Conservation (phyloP, 805 yeast species). For the Lachancea lanzarotensis region DNA sequence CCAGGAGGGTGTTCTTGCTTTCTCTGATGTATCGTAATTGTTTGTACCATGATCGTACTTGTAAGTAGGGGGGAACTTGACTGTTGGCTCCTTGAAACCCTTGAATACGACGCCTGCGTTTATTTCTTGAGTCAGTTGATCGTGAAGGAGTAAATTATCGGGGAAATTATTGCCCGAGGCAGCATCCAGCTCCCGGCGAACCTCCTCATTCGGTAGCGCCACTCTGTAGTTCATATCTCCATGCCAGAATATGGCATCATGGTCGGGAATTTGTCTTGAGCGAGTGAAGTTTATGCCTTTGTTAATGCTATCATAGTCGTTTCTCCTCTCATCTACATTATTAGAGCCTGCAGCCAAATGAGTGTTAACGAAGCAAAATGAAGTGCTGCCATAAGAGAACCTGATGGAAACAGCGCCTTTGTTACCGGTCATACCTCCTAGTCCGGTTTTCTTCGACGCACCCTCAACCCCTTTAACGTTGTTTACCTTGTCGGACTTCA, state of each 20-base stretch:
- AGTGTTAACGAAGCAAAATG: slow-evolving; percentile 79
- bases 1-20: slow-evolving; percentile 93
- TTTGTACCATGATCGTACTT: slow-evolving; percentile 83
- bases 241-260: slow-evolving; percentile 81
- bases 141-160: slow-evolving; percentile 51
- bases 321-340: slow-evolving; percentile 77
- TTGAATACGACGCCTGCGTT: slow-evolving; percentile 64
- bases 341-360: slow-evolving; percentile 91
- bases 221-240: slow-evolving; percentile 93
- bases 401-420: slow-evolving; percentile 95
- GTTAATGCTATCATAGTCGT: slow-evolving; percentile 70
- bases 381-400: slow-evolving; percentile 71
- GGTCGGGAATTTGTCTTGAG: slow-evolving; percentile 69
- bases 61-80: slow-evolving; percentile 83
- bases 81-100: slow-evolving; percentile 68
- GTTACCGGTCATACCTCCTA: slow-evolving; percentile 96
- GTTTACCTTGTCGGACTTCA: slow-evolving; percentile 40
- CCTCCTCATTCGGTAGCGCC: slow-evolving; percentile 64
- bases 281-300: slow-evolving; percentile 75
- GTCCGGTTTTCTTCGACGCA: slow-evolving; percentile 89
- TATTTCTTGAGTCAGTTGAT: slow-evolving; percentile 76
- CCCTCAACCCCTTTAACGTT: slow-evolving; percentile 82
- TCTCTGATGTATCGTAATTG: slow-evolving; percentile 81
- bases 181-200: slow-evolving; percentile 49
- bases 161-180: slow-evolving; percentile 28